phyloP scores from a whole-genome alignment of 768 basidiomycete genomes.

The Macrolepiota albuminosa region DNA sequence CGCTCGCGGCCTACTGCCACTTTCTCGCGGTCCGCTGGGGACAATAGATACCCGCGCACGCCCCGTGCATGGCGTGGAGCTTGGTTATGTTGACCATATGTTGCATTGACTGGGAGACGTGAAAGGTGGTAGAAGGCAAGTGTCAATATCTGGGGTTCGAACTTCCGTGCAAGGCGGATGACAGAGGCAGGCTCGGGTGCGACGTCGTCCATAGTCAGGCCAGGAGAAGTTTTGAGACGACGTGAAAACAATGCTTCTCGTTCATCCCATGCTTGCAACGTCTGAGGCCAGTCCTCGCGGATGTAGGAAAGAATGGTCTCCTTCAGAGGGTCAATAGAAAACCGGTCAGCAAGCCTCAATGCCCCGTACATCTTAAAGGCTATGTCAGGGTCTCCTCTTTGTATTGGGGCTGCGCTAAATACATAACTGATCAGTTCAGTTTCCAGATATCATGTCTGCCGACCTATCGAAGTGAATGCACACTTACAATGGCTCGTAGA shows the following conservation, averaged over 20 bases:
- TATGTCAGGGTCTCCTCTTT: slow-evolving; percentile 21
- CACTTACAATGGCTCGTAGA: slow-evolving; percentile 23
- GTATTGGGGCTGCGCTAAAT: slow-evolving; percentile 21
- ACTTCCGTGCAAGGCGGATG: slow-evolving; percentile 20
- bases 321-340: slow-evolving; percentile 21
- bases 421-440: slow-evolving; percentile 12
- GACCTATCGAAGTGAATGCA: not conserved
- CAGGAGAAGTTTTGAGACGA: slow-evolving; percentile 17
- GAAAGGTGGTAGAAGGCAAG: slow-evolving; percentile 19
- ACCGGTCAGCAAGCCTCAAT: slow-evolving; percentile 21
- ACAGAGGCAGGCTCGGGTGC: slow-evolving; percentile 21
- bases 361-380: slow-evolving; percentile 22
- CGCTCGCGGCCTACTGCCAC: slow-evolving; percentile 19
- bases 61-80: slow-evolving; percentile 17
- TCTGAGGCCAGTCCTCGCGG: slow-evolving; percentile 20
- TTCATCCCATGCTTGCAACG: slow-evolving; percentile 21
- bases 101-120: slow-evolving; percentile 18
- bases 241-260: slow-evolving; percentile 20
- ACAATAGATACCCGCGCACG: slow-evolving; percentile 15
- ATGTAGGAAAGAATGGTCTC: slow-evolving; percentile 21
- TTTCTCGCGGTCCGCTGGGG: slow-evolving; percentile 18
- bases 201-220: slow-evolving; percentile 21
- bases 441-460: not conserved
- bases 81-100: slow-evolving; percentile 17
- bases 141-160: slow-evolving; percentile 17